A percentile compares a stretch with the other conserved stretches of the same genome.
phyloP scores from a whole-genome alignment of 2,329 filamentous ascomycete species.

The Colletotrichum sp. region DNA sequence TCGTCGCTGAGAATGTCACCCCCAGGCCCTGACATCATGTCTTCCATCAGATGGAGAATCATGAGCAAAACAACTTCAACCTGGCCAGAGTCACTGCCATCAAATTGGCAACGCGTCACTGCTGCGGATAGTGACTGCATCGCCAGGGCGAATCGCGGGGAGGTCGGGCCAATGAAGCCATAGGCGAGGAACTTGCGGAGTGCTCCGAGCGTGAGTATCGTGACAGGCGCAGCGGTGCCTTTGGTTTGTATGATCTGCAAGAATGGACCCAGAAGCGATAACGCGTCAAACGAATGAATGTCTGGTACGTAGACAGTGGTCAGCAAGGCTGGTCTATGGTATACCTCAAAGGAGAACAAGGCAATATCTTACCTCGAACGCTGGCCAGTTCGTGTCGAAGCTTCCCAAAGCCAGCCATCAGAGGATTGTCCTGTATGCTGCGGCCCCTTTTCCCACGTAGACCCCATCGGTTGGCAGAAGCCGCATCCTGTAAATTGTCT shows the following conservation, averaged over 20 bases:
- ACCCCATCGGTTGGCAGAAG: conserved; percentile 86
- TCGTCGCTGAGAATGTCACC: conserved; percentile 95
- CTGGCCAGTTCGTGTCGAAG: conserved; percentile 85
- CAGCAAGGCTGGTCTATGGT: conserved; percentile 21
- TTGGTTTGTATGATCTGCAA: conserved; percentile 96
- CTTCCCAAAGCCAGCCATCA: conserved; percentile 93
- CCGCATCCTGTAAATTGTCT: conserved; percentile 57
- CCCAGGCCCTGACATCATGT: conserved; percentile 93
- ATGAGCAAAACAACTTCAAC: conserved; percentile 95
- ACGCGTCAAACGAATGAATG: conserved; percentile 87
- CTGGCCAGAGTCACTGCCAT: conserved; percentile 91
- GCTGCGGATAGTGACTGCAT: conserved; percentile 96
- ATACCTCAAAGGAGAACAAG: not conserved
- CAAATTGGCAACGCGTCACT: conserved; percentile 96
- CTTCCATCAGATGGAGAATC: conserved; percentile 97
- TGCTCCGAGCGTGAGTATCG: conserved; percentile 89
- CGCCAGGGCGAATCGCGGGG: conserved; percentile 85
- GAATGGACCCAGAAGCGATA: conserved; percentile 89
- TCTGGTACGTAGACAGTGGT: conserved; percentile 55
- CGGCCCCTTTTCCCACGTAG: conserved; percentile 93
- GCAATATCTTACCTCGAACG: conserved; percentile 69
- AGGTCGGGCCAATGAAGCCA: conserved; percentile 83
- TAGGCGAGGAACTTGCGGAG: conserved; percentile 98
- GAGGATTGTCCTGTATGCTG: conserved; percentile 95
- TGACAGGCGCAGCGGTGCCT: conserved; percentile 94